Conservation (phyloP, 108 stramenopile species). For the Fragilaria crotonensis region DNA sequence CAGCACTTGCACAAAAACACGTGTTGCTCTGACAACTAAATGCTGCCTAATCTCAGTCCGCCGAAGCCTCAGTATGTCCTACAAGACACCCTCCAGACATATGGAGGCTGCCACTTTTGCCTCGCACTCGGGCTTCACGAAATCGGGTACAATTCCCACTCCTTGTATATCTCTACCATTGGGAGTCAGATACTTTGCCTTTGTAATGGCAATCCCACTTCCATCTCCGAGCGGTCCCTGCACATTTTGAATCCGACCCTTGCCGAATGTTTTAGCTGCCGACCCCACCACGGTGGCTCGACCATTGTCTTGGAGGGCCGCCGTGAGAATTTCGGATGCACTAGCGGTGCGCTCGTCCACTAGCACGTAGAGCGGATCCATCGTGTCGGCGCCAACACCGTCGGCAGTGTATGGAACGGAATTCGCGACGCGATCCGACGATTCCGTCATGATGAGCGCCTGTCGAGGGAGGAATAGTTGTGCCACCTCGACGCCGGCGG, state of each 20-base stretch:
- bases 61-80: too few species aligned
- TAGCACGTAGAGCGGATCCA: conserved; percentile 30
- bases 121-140: too few species aligned
- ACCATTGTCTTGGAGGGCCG: conserved; percentile 71
- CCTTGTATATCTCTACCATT: conserved; percentile 66
- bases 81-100: too few species aligned
- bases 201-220: conserved; percentile 70
- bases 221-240: conserved; percentile 60
- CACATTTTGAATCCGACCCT: conserved; percentile 77
- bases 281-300: conserved; percentile 63
- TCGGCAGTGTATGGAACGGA: conserved; percentile 34
- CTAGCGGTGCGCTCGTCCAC: conserved; percentile 47
- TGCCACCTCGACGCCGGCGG: conserved; percentile 48
- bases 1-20: too few species aligned
- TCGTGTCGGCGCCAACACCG: conserved; percentile 34
- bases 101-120: too few species aligned
- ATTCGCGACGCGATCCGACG: conserved; percentile 30
- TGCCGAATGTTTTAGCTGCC: conserved; percentile 75
- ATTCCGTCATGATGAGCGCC: conserved; percentile 37
- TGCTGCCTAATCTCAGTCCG: too few species aligned
- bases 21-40: too few species aligned
- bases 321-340: conserved; percentile 68
- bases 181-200: conserved; percentile 76
- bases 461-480: conserved; percentile 39
- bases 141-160: conserved; percentile 59